Evolutionary conservation across 192 early-diverging fungal species (phyloP), one percentile per base, ranked within the genome.

Genomic region (Linnemannia elongata): DNA sequence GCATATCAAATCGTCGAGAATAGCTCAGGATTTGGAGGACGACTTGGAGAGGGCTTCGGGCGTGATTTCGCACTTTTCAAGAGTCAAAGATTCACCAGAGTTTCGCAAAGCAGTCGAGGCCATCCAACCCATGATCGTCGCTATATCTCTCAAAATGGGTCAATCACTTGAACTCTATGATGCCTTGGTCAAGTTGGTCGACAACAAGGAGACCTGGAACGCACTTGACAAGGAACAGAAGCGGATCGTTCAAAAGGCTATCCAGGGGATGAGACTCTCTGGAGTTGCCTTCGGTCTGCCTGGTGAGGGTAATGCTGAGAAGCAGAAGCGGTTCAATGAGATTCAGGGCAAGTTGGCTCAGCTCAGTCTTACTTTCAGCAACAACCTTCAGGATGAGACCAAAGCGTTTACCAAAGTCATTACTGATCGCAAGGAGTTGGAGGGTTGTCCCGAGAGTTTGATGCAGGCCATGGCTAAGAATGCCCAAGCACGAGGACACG

Each of bases 351-450:
- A 88, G 5, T 73, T 90, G 69, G 92, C 93, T 2, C 78, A 90
- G 42, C 84, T 93, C n/a, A 89, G 87, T 7, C 81, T 90, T 10
- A 81, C 57, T 22, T 93, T 93, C 74, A 78, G 82, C 13, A 92
- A 93, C 72, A 89, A 93, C 72, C 83, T 91, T 1, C 84, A 91
- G 75, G 93, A 93, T 79, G 91, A 92, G 10, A 92, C 93, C 36
- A 92, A 92, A 47, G 87, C 89, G 20, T 93, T 89, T 81, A 83
- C 82, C 30, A 69, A 90, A 49, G 69, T 92, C 0, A 83, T 93
- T 0, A 81, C 52, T 0, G 86, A 93, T 22, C 72, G 74, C 18
- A 35, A 73, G 1, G 88, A 90, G 3, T 78, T 93, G 76, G 74
- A 80, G 2, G 93, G 93, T 18, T 91, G 91, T 52, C 89, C 91